A percentile compares a stretch with the other conserved stretches of the same genome.
Conservation (phyloP, 164 flowering plant genomes). For the Echeveria elegans region DNA sequence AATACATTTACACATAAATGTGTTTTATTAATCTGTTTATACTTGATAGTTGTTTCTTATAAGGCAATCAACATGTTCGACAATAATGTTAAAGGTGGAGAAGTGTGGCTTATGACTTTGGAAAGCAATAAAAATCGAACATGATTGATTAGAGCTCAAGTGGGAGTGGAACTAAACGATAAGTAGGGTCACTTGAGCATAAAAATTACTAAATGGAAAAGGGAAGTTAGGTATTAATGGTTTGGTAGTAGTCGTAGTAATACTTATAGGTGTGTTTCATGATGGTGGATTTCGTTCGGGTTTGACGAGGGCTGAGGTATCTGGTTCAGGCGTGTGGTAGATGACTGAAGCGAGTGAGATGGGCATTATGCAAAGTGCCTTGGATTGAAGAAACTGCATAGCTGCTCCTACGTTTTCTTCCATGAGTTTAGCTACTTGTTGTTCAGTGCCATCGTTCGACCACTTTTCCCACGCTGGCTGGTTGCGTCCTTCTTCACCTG, state of each 20-base stretch:
- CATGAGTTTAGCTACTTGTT: conserved; percentile 77
- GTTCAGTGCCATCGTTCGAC: conserved; percentile 68
- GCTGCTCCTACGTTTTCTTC: conserved; percentile 87
- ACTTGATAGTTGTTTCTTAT: conserved; percentile 17
- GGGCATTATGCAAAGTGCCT: conserved; percentile 86
- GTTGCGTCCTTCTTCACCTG: conserved; percentile 36
- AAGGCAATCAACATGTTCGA: conserved; percentile 40
- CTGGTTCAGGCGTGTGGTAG: conserved; percentile 53
- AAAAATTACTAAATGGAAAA: conserved; percentile 9
- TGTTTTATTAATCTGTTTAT: conserved; percentile 28
- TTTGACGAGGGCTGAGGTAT: conserved; percentile 33
- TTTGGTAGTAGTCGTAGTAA: no score
- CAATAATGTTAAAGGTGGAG: conserved; percentile 23
- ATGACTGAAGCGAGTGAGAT: conserved; percentile 70
- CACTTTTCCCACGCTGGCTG: conserved; percentile 69
- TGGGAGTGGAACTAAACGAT: conserved; percentile 11
- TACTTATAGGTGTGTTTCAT: background rate
- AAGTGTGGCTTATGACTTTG: conserved; percentile 59
- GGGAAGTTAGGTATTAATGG: no score
- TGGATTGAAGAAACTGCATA: conserved; percentile 73
- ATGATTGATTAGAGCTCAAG: conserved; percentile 1
- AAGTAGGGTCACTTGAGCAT: conserved; percentile 19
- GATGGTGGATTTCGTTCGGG: conserved; percentile 27
- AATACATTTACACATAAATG: conserved; percentile 35
- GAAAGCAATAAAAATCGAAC: conserved; percentile 38